These are phyloP conservation scores for Marchantia polymorpha DNA, from an alignment of 225 moss, liverwort and hornwort genomes.

Conservation along the genomic window DNA sequence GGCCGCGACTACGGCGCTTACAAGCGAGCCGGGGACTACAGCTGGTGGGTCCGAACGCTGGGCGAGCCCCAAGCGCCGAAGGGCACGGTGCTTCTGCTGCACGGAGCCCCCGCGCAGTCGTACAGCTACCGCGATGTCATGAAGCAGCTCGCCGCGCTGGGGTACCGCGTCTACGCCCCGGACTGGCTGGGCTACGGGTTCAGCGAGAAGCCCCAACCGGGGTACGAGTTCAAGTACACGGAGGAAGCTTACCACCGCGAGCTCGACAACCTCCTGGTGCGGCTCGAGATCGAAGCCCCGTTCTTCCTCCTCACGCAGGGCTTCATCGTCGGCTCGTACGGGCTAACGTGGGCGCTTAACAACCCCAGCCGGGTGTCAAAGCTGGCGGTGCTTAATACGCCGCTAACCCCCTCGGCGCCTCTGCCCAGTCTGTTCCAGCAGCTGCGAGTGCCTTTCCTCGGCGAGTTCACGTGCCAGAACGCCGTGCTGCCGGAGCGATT, in stretches of 20 bases:
- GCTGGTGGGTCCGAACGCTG: conserved; percentile 81
- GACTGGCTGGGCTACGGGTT: conserved; percentile 98
- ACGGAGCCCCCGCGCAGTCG: conserved; percentile 92
- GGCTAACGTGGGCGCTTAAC: conserved; percentile 97
- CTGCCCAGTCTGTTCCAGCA: conserved; percentile 86
- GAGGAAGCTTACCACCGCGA: conserved; percentile 98
- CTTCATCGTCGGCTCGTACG: conserved; percentile 88
- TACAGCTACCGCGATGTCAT: conserved; percentile 92
- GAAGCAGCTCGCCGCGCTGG: conserved; percentile 74
- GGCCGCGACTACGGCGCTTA: conserved; percentile 80
- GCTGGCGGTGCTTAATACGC: conserved; percentile 74
- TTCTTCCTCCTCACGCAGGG: conserved; percentile 95
- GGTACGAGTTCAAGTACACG: conserved; percentile 91
- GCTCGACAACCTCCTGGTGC: conserved; percentile 88
- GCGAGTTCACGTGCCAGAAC: conserved; percentile 96
- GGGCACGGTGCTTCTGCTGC: conserved; percentile 81
- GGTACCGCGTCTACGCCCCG: conserved; percentile 90
- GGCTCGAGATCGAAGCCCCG: conserved; percentile 69
- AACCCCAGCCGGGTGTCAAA: conserved; percentile 75
- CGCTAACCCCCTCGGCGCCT: conserved; percentile 83
- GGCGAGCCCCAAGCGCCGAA: conserved; percentile 54
- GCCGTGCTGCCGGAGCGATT: conserved; percentile 90
- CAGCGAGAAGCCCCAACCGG: conserved; percentile 96
- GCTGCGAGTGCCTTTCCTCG: conserved; percentile 79
- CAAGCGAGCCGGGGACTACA: conserved; percentile 72